Evolutionary conservation across 345 rosid genomes (phyloP).

Genomic region (Melastoma malabathricum): DNA sequence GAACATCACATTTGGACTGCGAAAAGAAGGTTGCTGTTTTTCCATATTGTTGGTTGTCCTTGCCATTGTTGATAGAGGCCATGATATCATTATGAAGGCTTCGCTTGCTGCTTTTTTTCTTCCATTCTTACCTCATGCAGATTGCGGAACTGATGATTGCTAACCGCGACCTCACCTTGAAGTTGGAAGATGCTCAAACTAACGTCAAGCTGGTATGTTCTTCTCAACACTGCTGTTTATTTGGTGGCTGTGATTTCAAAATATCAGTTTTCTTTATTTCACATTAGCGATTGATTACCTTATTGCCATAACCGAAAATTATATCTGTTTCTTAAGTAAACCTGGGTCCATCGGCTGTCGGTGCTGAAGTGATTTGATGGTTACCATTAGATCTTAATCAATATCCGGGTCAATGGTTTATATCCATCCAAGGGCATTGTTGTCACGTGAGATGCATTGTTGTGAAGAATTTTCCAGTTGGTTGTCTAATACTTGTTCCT

Average conservation of each 20-base stretch:
- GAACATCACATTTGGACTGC: conserved; percentile 28
- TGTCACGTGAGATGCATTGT: no score
- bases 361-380: no score
- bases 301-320: no score
- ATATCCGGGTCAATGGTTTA: no score
- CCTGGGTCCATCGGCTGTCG: no score
- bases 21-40: conserved; percentile 30
- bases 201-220: conserved; percentile 21
- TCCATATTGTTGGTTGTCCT: background rate
- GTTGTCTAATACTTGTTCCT: no score
- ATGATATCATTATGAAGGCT: background rate
- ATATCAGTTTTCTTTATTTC: no score
- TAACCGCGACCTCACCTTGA: conserved; percentile 17
- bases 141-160: conserved; percentile 16
- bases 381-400: no score
- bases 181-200: conserved; percentile 17
- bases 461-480: no score
- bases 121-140: conserved; percentile 7
- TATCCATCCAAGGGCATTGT: no score
- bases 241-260: background rate
- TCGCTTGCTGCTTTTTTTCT: background rate
- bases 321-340: no score
- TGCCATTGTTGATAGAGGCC: background rate
- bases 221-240: background rate
- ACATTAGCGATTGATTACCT: no score